Evolutionary conservation across 257 asterid genomes (phyloP), one percentile per base, ranked within the genome.

Genomic region (Gentiana straminea): DNA sequence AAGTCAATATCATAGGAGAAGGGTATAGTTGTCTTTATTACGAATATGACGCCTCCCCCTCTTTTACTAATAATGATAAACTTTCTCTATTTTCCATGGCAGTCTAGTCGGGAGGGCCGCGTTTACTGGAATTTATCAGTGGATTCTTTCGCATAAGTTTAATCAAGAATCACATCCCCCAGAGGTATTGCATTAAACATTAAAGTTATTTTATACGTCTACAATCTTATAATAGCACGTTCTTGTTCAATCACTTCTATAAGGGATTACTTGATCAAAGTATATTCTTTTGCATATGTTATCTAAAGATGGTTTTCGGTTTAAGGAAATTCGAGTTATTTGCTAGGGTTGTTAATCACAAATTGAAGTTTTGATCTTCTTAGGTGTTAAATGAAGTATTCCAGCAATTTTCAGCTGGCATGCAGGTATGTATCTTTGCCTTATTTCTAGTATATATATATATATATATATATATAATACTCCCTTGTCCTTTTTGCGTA

Each of bases 31-130:
- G 5, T 52, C 47, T 53, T 54, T 7, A 37, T 34, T 59, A 45
- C 33, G 41, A 34, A 54, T 68, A 43, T 5, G 9, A 49, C 33
- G 5, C 13, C 33, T 41, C 35, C 53, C 52, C 35, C 24, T 43
- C 35, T 32, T 37, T 54, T 56, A 60, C 54, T 13, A 11, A 44
- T 57, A 13, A 44, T 7, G 52, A 2, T 3, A 1, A 48, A 34
- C 58, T 52, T 50, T 47, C 43, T 9, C 5, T 36, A 33, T 64
- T 64, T 62, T 63, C 52, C 47, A 45, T 67, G 66, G 44, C 90
- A 89, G 97, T 52, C 81, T 89, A 72, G 78, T 84, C 49, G 97
- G 97, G 59, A 80, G 84, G 57, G 86, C 77, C 61, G 97, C 95
- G 4, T 85, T 84, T 71, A 86, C 88, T 1, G 94, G 95, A 57